Evolutionary conservation across 148 eudicot species (phyloP), one percentile per base, ranked within the genome.

Genomic region (Diospyros lotus): DNA sequence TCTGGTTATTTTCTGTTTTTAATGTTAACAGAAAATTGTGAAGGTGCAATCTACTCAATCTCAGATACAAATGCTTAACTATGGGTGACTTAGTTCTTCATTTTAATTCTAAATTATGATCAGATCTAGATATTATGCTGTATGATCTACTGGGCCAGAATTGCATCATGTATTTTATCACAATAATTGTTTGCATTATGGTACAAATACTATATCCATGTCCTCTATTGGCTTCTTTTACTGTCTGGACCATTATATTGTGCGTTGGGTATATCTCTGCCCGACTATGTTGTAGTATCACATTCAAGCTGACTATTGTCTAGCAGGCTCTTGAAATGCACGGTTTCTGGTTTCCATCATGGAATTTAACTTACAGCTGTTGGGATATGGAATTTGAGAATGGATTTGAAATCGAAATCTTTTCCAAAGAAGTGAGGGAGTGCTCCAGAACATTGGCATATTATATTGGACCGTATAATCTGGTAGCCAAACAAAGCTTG

Each of bases 1-100:
- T 66, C 60, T 11, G 66, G 17, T 28, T 9, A 18, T 58, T 5
- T 46, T 3, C 44, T n/a, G 42, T 73, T 73, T 73, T 6, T 45
- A 60, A 59, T 8, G 45, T 51, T 59, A 12, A 73, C 39, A 38
- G 11, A 60, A 60, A 41, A 60, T 60, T 63, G 68, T 44, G 1
- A 50, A 58, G 48, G 15, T 58, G 17, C 9, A 39, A 28, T 73
- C 58, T 74, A 50, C 50, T n/a, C 18, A 63, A 48, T 53, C 14
- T 13, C 43, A 63, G 48, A 14, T 58, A 53, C 61, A 73, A 45
- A 71, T 84, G 39, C 46, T 64, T 5, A n/a, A 73, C 41, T 62
- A 55, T 70, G 9, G 59, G 43, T 68, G 17, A 45, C 28, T 60
- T 61, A 58, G 6, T 11, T 48, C 45, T 40, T 66, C 15, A 18